Conservation (phyloP, 306 rosid species). For the Morella rubra region DNA sequence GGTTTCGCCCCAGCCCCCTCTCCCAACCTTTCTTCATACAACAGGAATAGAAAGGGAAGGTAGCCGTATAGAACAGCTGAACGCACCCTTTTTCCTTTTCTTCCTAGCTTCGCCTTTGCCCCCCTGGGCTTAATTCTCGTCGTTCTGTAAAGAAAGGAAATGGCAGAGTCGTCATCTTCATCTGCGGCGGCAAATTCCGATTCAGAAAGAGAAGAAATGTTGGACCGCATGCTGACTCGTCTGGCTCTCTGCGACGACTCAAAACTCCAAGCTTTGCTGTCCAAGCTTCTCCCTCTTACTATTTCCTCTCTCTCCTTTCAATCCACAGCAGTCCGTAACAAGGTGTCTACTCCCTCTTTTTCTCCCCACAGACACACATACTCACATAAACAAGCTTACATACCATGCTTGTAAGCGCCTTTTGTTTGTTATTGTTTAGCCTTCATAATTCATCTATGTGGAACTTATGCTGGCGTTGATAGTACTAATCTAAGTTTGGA, state of each 20-base stretch:
- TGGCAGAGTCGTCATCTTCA: slow-evolving; percentile 72
- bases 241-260: slow-evolving; percentile 93
- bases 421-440: not conserved
- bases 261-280: slow-evolving; percentile 73
- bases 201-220: slow-evolving; percentile 62
- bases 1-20: too few species aligned
- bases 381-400: not conserved
- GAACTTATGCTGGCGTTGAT: not conserved
- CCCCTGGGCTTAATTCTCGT: not conserved
- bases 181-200: slow-evolving; percentile 53
- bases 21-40: too few species aligned
- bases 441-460: not conserved
- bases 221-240: slow-evolving; percentile 86
- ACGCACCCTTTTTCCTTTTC: too few species aligned
- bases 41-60: too few species aligned
- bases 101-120: not conserved
- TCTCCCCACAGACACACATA: not conserved
- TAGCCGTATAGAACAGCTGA: too few species aligned
- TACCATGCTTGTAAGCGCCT: not conserved
- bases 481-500: not conserved
- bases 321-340: slow-evolving; percentile 68
- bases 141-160: slow-evolving; percentile 17
- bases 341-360: slow-evolving; percentile 43
- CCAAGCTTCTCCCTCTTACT: slow-evolving; percentile 76
- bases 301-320: slow-evolving; percentile 77